These are phyloP conservation scores for Ilyonectria mors-panacis DNA, from an alignment of 2,329 filamentous ascomycete species.

Conservation along the genomic window DNA sequence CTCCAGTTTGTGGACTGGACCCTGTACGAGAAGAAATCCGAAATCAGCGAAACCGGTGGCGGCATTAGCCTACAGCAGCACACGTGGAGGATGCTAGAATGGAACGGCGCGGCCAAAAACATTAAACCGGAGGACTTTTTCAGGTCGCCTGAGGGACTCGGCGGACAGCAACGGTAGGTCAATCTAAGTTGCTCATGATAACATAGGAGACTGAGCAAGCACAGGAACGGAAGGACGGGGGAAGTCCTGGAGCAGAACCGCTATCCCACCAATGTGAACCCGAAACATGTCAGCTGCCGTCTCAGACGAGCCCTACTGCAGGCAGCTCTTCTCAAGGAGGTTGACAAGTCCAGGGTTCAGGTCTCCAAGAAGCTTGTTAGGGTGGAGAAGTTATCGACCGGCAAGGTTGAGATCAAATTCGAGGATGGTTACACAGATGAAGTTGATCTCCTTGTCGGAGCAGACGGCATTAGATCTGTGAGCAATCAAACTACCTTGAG, in stretches of 20 bases:
- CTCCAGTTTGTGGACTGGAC: constrained; percentile 51
- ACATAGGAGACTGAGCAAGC: background rate
- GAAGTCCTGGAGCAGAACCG: constrained; percentile 43
- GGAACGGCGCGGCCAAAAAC: constrained; percentile 51
- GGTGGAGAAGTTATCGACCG: constrained; percentile 54
- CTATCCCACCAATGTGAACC: constrained; percentile 42
- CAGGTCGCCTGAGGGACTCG: constrained; percentile 43
- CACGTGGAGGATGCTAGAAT: constrained; percentile 55
- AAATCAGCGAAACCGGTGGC: constrained; percentile 55
- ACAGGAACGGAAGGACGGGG: constrained; percentile 52
- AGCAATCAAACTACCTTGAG: background rate
- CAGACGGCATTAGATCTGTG: constrained; percentile 67
- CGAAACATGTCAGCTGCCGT: constrained; percentile 48
- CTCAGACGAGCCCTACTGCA: constrained; percentile 60
- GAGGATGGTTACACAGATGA: constrained; percentile 58
- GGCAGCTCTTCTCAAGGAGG: constrained; percentile 61
- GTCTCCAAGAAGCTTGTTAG: constrained; percentile 60
- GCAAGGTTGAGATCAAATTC: constrained; percentile 60
- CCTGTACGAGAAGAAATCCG: constrained; percentile 54
- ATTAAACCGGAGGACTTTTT: constrained; percentile 51
- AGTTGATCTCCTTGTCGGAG: constrained; percentile 65
- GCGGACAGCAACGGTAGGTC: constrained; percentile 45
- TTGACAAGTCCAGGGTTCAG: constrained; percentile 60
- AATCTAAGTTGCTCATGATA: fast-evolving
- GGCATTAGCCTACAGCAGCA: constrained; percentile 55